Base-by-base conservation (phyloP, 1,284 basidiomycete species). In the Ceratobasidium papillatum region DNA sequence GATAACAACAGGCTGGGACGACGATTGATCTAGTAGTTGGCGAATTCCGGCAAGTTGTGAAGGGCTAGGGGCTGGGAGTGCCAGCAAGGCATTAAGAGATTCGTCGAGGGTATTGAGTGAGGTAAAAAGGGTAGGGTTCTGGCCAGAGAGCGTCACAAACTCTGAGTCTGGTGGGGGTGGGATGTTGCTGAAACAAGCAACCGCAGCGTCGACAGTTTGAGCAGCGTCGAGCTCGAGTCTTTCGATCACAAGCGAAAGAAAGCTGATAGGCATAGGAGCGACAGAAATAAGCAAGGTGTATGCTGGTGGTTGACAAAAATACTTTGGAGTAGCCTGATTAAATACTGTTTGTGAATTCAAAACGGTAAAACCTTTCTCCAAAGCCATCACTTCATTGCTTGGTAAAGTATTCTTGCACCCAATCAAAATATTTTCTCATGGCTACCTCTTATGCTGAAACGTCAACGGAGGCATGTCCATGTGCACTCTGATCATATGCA, bases 171-270 rank as follows among this genome's bases (percentile, higher is more conserved):
- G 58, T 19, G 38, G 43, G 8, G 22, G 56, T 22, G 41, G 56
- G 43, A 58, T 47, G n/a, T 17, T 41, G 43, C 51, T 59, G 22
- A 43, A 69, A 65, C 47, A 14, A 58, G 54, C 30, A 52, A 69
- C 41, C 22, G 51, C 38, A 47, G 43, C 17, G 11, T 45, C 38
- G 34, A 75, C 43, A n/a, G 45, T 14, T 54, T 66, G 64, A 2
- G 27, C 41, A 45, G 36, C 38, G 5, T 62, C 30, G 8, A 14
- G 38, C 22, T 43, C n/a, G 2, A 62, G 59, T 12, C 22, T 22
- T 12, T 45, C 36, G 25, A 45, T 34, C 14, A 45, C 22, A 30
- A 19, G 17, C 59, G 17, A 36, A 9, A 36, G 41, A 30, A 62
- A 27, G 43, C 19, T 41, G 58, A 32, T n/a, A n/a, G 34, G 25